Evolutionary conservation across 1,284 basidiomycete genomes (phyloP), one percentile per base, ranked within the genome.

Genomic region (Cryptococcus depauperatus): DNA sequence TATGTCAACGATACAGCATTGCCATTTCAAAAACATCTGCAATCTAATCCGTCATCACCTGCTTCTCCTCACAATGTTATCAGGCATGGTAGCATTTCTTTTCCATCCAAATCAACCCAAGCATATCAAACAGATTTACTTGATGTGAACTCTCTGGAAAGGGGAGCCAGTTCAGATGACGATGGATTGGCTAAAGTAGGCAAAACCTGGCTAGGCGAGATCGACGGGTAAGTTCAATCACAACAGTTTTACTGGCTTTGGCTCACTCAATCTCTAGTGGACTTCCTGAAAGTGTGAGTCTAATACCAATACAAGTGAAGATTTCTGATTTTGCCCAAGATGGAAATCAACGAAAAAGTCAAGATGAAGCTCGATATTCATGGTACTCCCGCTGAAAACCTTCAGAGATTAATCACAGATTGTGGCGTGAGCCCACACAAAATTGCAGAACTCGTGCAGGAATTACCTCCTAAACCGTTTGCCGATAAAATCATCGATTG

Each of bases 371-470:
- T 69, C 3, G 68, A 71, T 37, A 56, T 61, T 8, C 68, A 69
- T 38, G 68, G 69, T 7, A 69, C 62, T 13, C 69, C 67, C 5
- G 69, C 71, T 1, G 71, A 73, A 43, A 72, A 71, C 41, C 52
- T 73, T 10, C 63, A 87, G 67, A 79, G 79, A 37, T 76, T 93
- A 33, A 83, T 92, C 37, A 83, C 84, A 59, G 88, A 93, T 68
- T 92, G 85, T 62, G 89, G 89, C 3, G 85, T 91, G 41, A 80
- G 84, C 23, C 84, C 88, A 3, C 84, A 88, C 56, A 89, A 89
- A 68, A 81, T 92, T 37, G 80, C 84, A 4, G 85, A 92, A 62
- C 77, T 92, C n/a, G 75, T 92, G 29, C 82, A 85, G 62, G 88
- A 92, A 59, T 76, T 93, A 30, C 89, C 89, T 22, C 82, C 84